Conservation (phyloP, 352 stramenopile species). For the Saprolegnia diclina region DNA sequence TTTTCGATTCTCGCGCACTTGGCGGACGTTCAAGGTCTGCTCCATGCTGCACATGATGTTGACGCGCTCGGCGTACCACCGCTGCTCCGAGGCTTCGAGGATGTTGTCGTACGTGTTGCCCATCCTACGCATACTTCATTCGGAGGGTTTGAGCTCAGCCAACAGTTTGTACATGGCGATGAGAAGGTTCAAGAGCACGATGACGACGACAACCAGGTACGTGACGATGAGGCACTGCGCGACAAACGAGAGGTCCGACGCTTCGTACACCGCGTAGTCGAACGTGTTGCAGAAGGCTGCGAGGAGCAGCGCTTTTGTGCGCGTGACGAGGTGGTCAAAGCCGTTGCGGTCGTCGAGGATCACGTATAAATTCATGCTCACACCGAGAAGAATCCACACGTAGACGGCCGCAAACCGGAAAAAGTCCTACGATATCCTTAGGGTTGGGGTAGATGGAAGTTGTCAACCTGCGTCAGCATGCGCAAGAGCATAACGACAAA, state of each 20-base stretch:
- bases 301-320: constrained; percentile 42
- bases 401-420: constrained; percentile 52
- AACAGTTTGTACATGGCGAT: constrained; percentile 44
- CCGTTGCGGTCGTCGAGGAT: constrained; percentile 40
- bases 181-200: constrained; percentile 51
- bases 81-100: constrained; percentile 46
- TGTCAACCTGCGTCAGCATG: constrained; percentile 37
- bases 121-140: constrained; percentile 34
- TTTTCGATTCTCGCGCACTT: constrained; percentile 36
- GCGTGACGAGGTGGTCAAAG: constrained; percentile 32
- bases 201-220: constrained; percentile 57
- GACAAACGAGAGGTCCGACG: constrained; percentile 40
- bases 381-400: constrained; percentile 43
- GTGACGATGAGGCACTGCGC: constrained; percentile 44
- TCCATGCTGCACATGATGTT: constrained; percentile 60
- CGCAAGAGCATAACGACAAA: constrained; percentile 59
- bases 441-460: too few species aligned
- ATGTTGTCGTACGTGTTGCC: constrained; percentile 59
- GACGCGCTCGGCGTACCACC: constrained; percentile 47
- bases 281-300: constrained; percentile 48
- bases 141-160: neutral
- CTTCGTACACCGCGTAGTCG: constrained; percentile 56
- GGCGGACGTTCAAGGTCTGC: constrained; percentile 37
- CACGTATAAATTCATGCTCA: constrained; percentile 48
- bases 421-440: too few species aligned